Conservation (phyloP, 2,329 filamentous ascomycete species). For the Dothideomycetes sp. region DNA sequence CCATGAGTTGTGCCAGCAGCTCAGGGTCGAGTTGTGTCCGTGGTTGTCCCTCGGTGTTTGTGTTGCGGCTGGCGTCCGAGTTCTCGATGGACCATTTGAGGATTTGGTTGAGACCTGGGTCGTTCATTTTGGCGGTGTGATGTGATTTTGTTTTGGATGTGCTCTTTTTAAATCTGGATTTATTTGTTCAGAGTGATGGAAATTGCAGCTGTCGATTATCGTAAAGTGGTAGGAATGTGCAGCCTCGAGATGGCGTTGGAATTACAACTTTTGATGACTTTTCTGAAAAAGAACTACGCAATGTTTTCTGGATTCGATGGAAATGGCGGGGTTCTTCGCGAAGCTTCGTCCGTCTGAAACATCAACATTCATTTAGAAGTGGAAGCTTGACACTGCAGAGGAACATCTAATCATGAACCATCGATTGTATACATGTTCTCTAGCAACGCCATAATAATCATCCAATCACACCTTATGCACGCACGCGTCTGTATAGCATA, state of each 20-base stretch:
- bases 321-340: slow-evolving; percentile 8
- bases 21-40: slow-evolving; percentile 48
- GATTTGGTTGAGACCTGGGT: slow-evolving; percentile 61
- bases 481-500: no score
- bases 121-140: slow-evolving; percentile 29
- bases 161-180: neutral
- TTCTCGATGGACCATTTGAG: slow-evolving; percentile 70
- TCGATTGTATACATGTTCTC: no score
- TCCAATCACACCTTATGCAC: no score
- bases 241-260: no score
- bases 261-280: no score
- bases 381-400: no score
- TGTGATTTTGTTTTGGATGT: neutral
- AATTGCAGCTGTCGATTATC: neutral
- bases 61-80: slow-evolving; percentile 33
- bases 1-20: slow-evolving; percentile 62
- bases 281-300: neutral
- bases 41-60: slow-evolving; percentile 12
- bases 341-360: slow-evolving; percentile 9
- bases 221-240: neutral
- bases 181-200: no score
- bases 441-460: no score
- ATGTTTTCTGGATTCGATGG: neutral
- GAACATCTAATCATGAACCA: no score
- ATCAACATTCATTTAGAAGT: no score